Percentiles rank a stretch among this genome's conserved stretches.
These are phyloP conservation scores for Niebla homalea DNA, from an alignment of 495 filamentous ascomycete genomes.

Conservation along the genomic window DNA sequence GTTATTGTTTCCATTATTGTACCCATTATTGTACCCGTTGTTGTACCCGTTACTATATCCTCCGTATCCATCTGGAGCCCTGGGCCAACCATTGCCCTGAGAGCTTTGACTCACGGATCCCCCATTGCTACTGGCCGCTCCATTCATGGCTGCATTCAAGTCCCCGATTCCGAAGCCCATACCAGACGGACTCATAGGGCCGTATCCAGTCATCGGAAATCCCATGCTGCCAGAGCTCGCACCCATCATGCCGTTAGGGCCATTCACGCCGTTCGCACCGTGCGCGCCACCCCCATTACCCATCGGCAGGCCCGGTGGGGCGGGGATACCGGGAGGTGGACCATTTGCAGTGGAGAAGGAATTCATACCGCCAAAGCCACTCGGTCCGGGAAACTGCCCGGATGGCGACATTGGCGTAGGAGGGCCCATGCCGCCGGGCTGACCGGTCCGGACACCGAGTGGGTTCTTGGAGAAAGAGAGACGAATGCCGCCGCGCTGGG, in stretches of 20 bases:
- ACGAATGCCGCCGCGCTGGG: constrained; percentile 84
- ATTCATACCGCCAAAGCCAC: constrained; percentile 43
- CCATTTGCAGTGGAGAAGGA: constrained; percentile 61
- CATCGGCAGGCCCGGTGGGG: constrained; percentile 52
- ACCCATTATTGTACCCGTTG: no score
- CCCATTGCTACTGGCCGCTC: background rate
- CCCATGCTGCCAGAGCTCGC: no score
- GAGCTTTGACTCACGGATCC: background rate
- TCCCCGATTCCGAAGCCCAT: background rate
- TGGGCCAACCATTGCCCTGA: no score
- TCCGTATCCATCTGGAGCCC: no score
- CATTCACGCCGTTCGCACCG: constrained; percentile 20
- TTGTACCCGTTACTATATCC: no score
- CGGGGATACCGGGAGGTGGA: constrained; percentile 58
- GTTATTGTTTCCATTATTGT: no score
- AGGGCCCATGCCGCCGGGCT: constrained; percentile 42
- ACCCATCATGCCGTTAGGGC: constrained; percentile 1
- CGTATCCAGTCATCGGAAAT: no score
- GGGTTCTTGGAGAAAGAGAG: constrained; percentile 98
- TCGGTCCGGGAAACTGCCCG: constrained; percentile 31
- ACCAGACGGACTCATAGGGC: background rate
- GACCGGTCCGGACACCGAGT: constrained; percentile 75
- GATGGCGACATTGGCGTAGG: constrained; percentile 37
- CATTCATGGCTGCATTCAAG: background rate
- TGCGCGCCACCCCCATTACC: constrained; percentile 24